Percentiles rank a stretch among this genome's conserved stretches.
Evolutionary conservation across 1,284 basidiomycete species (phyloP).

Genomic region (Anthracocystis walkeri): DNA sequence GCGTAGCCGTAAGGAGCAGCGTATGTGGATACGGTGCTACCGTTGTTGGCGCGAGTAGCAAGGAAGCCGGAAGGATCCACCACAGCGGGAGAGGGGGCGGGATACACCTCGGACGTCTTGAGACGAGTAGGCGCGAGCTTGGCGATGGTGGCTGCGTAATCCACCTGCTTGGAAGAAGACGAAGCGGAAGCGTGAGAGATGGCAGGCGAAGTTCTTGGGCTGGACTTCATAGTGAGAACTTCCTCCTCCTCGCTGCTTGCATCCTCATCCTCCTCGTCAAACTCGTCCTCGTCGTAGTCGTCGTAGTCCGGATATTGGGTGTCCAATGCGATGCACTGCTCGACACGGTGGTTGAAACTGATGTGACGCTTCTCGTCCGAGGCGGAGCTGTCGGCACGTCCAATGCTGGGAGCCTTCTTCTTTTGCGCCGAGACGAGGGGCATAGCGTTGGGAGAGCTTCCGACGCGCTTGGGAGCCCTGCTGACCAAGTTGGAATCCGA

Average conservation of each 20-base stretch:
- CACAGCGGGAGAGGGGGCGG: constrained; percentile 73
- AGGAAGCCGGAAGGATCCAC: constrained; percentile 74
- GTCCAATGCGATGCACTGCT: constrained; percentile 94
- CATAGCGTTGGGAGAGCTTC: constrained; percentile 44
- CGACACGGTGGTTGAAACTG: constrained; percentile 96
- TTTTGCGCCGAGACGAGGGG: constrained; percentile 43
- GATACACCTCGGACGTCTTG: constrained; percentile 76
- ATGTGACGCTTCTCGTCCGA: constrained; percentile 79
- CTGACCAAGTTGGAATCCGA: constrained; percentile 57
- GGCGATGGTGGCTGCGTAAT: constrained; percentile 75
- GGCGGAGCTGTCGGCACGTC: constrained; percentile 37
- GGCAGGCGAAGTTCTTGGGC: constrained; percentile 46
- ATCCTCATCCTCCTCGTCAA: constrained; percentile 71
- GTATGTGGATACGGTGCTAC: constrained; percentile 46
- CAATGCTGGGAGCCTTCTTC: constrained; percentile 31
- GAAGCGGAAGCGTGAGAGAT: constrained; percentile 44
- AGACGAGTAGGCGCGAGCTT: constrained; percentile 92
- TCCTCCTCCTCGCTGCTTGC: constrained; percentile 75
- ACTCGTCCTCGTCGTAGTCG: constrained; percentile 66
- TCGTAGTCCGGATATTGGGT: constrained; percentile 58
- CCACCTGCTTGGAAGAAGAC: constrained; percentile 27
- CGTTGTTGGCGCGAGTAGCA: constrained; percentile 43
- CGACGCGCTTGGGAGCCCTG: constrained; percentile 34
- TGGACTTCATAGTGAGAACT: constrained; percentile 62
- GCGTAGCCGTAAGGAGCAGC: constrained; percentile 46